phyloP scores from a whole-genome alignment of 139 green algal species.

The Chlamydomonas schloesseri region DNA sequence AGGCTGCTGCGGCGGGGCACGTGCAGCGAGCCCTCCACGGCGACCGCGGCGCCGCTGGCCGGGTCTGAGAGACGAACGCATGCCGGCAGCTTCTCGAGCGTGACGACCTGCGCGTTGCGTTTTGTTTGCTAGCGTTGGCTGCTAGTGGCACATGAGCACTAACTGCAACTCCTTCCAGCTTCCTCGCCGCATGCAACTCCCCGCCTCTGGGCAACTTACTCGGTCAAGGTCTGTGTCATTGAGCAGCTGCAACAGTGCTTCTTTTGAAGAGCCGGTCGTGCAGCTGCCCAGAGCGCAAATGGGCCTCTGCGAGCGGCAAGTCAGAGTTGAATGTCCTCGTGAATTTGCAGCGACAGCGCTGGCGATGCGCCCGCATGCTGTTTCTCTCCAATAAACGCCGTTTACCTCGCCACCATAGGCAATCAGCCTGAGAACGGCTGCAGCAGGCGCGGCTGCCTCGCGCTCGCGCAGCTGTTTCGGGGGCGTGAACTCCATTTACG shows the following conservation, averaged over 20 bases:
- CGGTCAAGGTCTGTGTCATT: constrained; percentile 24
- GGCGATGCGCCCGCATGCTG: too few species aligned
- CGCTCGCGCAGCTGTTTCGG: neutral
- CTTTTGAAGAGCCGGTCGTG: too few species aligned
- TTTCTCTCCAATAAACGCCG: neutral
- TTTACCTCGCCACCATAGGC: constrained; percentile 23
- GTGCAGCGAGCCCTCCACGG: neutral
- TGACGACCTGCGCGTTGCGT: constrained; percentile 2
- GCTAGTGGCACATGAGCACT: too few species aligned
- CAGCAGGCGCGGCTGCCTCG: too few species aligned
- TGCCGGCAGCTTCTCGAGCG: neutral
- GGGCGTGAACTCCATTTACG: neutral
- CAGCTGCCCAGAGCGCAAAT: neutral
- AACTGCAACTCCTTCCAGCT: neutral
- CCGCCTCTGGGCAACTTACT: neutral
- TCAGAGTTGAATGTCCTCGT: neutral
- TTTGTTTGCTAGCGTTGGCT: too few species aligned
- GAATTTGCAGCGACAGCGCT: neutral
- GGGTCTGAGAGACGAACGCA: neutral
- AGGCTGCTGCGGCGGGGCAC: neutral
- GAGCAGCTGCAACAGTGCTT: neutral
- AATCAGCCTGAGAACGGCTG: neutral
- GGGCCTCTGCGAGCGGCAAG: constrained; percentile 11
- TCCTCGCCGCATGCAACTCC: neutral
- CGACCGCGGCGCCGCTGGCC: too few species aligned